Evolutionary conservation across 2,329 filamentous ascomycete genomes (phyloP).

Genomic region (Polychaeton citri): DNA sequence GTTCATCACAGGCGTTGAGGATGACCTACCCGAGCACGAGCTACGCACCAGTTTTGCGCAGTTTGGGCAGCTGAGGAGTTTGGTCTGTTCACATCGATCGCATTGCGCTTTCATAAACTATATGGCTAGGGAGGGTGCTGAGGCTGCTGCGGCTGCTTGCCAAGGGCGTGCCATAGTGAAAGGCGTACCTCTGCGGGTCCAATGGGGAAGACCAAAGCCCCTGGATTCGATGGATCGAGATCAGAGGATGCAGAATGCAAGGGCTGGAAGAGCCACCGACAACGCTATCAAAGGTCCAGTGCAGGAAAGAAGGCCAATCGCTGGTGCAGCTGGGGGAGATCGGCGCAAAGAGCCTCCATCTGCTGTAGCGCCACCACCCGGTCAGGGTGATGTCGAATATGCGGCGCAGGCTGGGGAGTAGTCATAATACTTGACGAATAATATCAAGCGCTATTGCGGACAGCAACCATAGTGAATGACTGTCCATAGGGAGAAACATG

Average conservation of each 20-base stretch:
- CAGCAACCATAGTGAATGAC: no score
- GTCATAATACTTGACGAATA: no score
- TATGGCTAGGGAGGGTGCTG: conserved; percentile 68
- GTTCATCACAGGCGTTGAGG: conserved; percentile 89
- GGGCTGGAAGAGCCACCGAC: conserved; percentile 48
- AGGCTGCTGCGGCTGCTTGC: conserved; percentile 70
- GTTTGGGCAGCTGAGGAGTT: conserved; percentile 78
- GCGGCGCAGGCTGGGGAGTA: conserved; percentile 72
- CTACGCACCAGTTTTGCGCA: conserved; percentile 80
- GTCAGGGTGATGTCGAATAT: conserved; percentile 65
- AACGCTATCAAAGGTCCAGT: conserved; percentile 12
- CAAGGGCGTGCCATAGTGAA: conserved; percentile 82
- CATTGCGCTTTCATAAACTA: conserved; percentile 97
- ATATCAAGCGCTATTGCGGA: no score
- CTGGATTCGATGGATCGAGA: conserved; percentile 86
- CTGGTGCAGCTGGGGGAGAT: conserved; percentile 28
- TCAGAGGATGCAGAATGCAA: conserved; percentile 65
- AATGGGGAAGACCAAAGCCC: conserved; percentile 87
- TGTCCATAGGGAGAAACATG: no score
- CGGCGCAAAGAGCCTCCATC: conserved; percentile 30
- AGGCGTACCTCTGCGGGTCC: conserved; percentile 76
- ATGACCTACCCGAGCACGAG: conserved; percentile 86
- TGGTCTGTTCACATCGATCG: conserved; percentile 92
- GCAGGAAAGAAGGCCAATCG: conserved; percentile 13
- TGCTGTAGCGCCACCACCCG: conserved; percentile 63